Evolutionary conservation across 345 rosid species (phyloP), one percentile per base, ranked within the genome.

Genomic region (Eucalyptus urophylla): DNA sequence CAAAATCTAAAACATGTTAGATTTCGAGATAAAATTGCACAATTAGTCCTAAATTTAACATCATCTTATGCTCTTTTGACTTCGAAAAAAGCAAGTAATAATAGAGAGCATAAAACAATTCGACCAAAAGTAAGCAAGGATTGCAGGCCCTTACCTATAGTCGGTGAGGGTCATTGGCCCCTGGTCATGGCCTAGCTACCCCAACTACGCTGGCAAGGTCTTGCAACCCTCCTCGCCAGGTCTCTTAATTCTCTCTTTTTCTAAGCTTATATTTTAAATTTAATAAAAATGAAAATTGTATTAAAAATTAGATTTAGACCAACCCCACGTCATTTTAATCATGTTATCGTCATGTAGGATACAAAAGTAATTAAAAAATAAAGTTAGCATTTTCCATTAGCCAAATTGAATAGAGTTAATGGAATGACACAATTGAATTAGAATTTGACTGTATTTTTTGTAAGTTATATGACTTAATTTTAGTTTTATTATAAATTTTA

Each of bases 91-190:
- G 27, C 3, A 0, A 21, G 27, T 21, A 8, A 56, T 4, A 56
- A 56, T 56, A 56, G 27, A 56, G 60, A 21, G 60, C 60, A 56
- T 56, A 56, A 56, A 22, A 56, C 6, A 9, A 0, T 56, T 56
- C 27, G 0, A 56, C 6, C 12, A 56, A 24, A 56, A 21, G 5
- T 6, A 24, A 56, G 27, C 27, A 0, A 56, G 0, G 60, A 8
- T 1, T 9, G 0, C 1, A 56, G 0, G 27, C 25, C 12, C 27
- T 56, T 22, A 56, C 0, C 6, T 56, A 21, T 24, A 56, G 27
- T 56, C 1, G 3, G 6, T 56, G 60, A 56, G 60, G 60, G 27
- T 56, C 60, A 10, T 24, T 22, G 2, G 62, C 62, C 62, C 62
- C 11, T 56, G 0, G 13, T 56, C 6, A 0, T 56, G 13, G 62